Base-by-base conservation (phyloP, 2,329 filamentous ascomycete species). In the Paraphoma chrysanthemicola region DNA sequence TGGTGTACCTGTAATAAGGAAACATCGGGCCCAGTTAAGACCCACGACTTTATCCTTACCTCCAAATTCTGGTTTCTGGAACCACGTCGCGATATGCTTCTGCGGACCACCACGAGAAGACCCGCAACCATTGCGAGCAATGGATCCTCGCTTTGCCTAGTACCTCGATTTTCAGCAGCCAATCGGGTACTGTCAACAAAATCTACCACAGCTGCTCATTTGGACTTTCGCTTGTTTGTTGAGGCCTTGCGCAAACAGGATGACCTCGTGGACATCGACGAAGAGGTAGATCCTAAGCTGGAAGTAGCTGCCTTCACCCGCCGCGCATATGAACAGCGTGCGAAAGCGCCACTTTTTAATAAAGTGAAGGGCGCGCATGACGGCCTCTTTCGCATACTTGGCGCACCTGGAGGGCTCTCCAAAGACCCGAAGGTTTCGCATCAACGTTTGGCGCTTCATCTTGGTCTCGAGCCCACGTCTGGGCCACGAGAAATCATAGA, bases 321-420 rank as follows among this genome's bases (percentile, higher is more conserved):
- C 4, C 70, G 67, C 12, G 81, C 79, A 8, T 79, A 75, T 56
- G 82, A 85, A 56, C 77, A 70, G 0, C 63, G 81, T 43, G 78
- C 76, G 53, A 81, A 81, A 48, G 82, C 82, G 1, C 82, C 82
- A 0, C 74, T 85, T 0, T 83, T 85, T 74, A 81, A 83, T 67
- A 85, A 84, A 28, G 53, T 85, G 51, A 82, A 78, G 50, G 82
- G 82, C 1, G 68, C 70, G 4, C 62, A 79, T 31, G 63, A 82
- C 39, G 82, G 82, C 8, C 69, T 85, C 0, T 84, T 72, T 58
- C 73, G 81, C 9, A 83, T 84, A 18, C 73, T 85, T 4, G 82
- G 81, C 18, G 78, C 77, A 0, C 76, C 81, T 0, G 78, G 67
- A 3, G 76, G 73, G 1, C 70, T 83, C 0, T 66, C 80, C 0